Percentiles rank a stretch among this genome's conserved stretches.
These are phyloP conservation scores for Pascua guehoae DNA, from an alignment of 1,284 basidiomycete genomes.

Conservation along the genomic window DNA sequence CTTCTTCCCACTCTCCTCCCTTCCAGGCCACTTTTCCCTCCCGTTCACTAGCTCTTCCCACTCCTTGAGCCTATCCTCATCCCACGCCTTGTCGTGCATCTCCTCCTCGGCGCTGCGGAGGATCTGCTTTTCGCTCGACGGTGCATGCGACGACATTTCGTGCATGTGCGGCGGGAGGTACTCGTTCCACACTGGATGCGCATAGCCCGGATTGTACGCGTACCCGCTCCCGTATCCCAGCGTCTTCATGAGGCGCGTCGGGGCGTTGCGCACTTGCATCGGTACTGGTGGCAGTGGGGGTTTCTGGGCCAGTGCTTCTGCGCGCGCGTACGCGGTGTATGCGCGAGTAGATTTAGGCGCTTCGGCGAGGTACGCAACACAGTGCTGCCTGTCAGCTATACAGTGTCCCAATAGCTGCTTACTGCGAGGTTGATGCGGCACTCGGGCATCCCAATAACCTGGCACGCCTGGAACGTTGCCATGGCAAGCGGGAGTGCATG, in stretches of 20 bases:
- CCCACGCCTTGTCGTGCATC: constrained; percentile 61
- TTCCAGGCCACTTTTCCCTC: constrained; percentile 63
- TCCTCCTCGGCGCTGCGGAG: constrained; percentile 61
- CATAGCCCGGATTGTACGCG: constrained; percentile 72
- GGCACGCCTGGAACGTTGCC: constrained; percentile 70
- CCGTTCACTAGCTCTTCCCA: constrained; percentile 71
- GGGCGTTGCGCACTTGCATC: constrained; percentile 77
- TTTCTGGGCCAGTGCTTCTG: constrained; percentile 60
- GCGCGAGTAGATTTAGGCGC: constrained; percentile 76
- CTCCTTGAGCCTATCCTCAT: constrained; percentile 63
- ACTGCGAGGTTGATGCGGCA: constrained; percentile 48
- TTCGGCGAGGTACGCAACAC: constrained; percentile 76
- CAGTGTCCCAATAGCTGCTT: constrained; percentile 16
- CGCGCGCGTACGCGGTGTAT: constrained; percentile 71
- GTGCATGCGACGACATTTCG: constrained; percentile 36
- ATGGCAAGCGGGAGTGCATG: constrained; percentile 71
- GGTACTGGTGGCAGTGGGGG: constrained; percentile 56
- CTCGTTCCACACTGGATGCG: constrained; percentile 69
- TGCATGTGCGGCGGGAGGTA: constrained; percentile 52
- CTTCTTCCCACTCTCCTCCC: constrained; percentile 8
- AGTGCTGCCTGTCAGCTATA: constrained; percentile 52
- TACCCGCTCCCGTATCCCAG: constrained; percentile 72
- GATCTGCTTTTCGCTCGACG: constrained; percentile 25
- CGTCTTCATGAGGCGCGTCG: constrained; percentile 75
- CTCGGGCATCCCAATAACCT: constrained; percentile 79